A percentile compares a stretch with the other conserved stretches of the same genome.
phyloP scores from a whole-genome alignment of 2,329 filamentous ascomycete genomes.

The Sphaerulina musiva region DNA sequence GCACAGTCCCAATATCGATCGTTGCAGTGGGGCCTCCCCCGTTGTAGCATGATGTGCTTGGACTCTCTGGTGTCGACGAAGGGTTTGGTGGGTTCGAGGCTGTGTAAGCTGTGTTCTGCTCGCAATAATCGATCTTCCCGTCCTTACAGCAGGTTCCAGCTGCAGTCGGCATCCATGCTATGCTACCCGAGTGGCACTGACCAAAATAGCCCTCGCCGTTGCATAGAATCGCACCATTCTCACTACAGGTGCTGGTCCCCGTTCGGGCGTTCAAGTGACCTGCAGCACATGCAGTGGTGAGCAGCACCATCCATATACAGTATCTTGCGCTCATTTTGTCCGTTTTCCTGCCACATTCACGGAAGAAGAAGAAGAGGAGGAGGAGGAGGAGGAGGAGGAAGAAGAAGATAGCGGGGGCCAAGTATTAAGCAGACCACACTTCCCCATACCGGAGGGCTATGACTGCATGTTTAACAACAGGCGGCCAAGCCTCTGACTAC shows the following conservation, averaged over 20 bases:
- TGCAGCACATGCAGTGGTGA: background rate
- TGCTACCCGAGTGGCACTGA: slow-evolving; percentile 39
- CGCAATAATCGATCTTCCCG: slow-evolving; percentile 13
- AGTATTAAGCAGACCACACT: too few relatives aligned
- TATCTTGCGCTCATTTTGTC: background rate
- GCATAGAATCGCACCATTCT: slow-evolving; percentile 28
- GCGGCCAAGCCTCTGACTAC: too few relatives aligned
- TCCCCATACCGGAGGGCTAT: too few relatives aligned
- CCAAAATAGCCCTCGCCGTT: slow-evolving; percentile 38
- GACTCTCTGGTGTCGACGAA: background rate
- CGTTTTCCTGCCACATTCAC: background rate
- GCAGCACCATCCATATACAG: background rate
- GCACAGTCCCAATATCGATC: slow-evolving; percentile 26
- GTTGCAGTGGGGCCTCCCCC: slow-evolving; percentile 25
- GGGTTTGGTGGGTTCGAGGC: background rate
- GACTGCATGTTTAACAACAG: too few relatives aligned
- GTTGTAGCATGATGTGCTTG: background rate
- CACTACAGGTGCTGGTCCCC: background rate
- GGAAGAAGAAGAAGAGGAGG: too few relatives aligned
- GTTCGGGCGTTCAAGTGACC: background rate
- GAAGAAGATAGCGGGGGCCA: too few relatives aligned
- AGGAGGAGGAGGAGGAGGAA: too few relatives aligned
- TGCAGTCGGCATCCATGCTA: slow-evolving; percentile 38
- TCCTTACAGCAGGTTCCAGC: slow-evolving; percentile 37
- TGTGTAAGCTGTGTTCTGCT: background rate